Evolutionary conservation across 2,329 filamentous ascomycete species (phyloP).

Genomic region (Chalaropsis thielavioides): DNA sequence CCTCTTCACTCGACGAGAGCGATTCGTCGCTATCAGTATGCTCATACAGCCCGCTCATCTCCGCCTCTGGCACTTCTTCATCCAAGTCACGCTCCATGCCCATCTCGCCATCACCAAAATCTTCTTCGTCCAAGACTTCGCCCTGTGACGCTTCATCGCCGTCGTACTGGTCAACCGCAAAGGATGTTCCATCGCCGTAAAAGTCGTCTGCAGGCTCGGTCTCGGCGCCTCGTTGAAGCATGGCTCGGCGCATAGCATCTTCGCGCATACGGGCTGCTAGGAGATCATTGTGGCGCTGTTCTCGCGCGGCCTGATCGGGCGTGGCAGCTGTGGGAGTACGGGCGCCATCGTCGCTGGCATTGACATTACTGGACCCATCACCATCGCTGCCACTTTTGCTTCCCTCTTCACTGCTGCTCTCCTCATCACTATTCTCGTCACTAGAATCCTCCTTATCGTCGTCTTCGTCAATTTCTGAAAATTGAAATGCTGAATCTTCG

Average conservation of each 20-base stretch:
- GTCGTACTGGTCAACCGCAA: constrained; percentile 9
- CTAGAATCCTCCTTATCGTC: constrained; percentile 26
- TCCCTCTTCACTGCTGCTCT: not conserved
- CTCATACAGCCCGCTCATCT: constrained; percentile 48
- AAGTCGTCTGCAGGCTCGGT: constrained; percentile 37
- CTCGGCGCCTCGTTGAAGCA: constrained; percentile 21
- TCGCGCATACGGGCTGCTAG: constrained; percentile 40
- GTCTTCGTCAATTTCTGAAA: constrained; percentile 29
- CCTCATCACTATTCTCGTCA: not conserved
- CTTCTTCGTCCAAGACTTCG: constrained; percentile 49
- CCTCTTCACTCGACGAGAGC: constrained; percentile 36
- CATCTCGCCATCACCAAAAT: constrained; percentile 34
- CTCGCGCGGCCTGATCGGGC: constrained; percentile 25
- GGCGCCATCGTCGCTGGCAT: constrained; percentile 16
- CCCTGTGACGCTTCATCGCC: constrained; percentile 23
- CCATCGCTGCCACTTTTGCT: constrained; percentile 24
- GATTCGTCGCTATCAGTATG: constrained; percentile 64
- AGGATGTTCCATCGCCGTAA: constrained; percentile 35
- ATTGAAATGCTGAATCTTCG: constrained; percentile 25
- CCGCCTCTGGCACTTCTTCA: constrained; percentile 53
- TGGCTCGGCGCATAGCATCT: constrained; percentile 42
- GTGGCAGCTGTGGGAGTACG: constrained; percentile 22
- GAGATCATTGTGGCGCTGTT: constrained; percentile 35
- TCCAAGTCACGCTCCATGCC: constrained; percentile 57
- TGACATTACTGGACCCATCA: constrained; percentile 21